Conservation (phyloP, 306 rosid genomes). For the Abrus pulchellus region DNA sequence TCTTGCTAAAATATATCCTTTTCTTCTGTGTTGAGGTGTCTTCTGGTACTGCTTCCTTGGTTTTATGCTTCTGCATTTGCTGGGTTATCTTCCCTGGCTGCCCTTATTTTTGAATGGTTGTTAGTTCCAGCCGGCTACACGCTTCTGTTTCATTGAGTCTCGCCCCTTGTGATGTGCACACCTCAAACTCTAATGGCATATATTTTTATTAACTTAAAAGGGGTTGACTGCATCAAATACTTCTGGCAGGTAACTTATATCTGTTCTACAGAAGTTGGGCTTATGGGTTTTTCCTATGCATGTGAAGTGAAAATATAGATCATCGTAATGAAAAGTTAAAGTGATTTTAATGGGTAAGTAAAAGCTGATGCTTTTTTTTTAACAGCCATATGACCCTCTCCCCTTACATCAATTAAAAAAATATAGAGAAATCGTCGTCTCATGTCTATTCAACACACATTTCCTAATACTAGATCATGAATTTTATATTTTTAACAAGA, state of each 20-base stretch:
- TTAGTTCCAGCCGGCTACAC: slow-evolving; percentile 71
- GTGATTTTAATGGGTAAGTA: not conserved
- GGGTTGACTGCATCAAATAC: slow-evolving; percentile 66
- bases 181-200: slow-evolving; percentile 61
- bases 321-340: not conserved
- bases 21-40: slow-evolving; percentile 75
- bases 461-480: no score
- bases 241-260: slow-evolving; percentile 70
- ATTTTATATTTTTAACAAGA: not conserved
- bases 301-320: not conserved
- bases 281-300: slow-evolving; percentile 19
- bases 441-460: no score
- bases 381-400: not conserved
- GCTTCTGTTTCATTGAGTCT: slow-evolving; percentile 73
- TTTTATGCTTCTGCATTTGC: slow-evolving; percentile 75
- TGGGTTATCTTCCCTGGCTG: slow-evolving; percentile 68
- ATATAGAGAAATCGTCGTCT: no score
- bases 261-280: slow-evolving; percentile 71
- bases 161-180: slow-evolving; percentile 63
- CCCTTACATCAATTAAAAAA: no score
- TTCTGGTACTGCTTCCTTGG: slow-evolving; percentile 83
- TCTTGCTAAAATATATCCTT: slow-evolving; percentile 73
- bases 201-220: slow-evolving; percentile 54
- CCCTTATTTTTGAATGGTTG: slow-evolving; percentile 72
- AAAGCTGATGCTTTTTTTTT: no score